phyloP scores from a whole-genome alignment of 2,329 filamentous ascomycete genomes.

The Hypoxylon sp. region DNA sequence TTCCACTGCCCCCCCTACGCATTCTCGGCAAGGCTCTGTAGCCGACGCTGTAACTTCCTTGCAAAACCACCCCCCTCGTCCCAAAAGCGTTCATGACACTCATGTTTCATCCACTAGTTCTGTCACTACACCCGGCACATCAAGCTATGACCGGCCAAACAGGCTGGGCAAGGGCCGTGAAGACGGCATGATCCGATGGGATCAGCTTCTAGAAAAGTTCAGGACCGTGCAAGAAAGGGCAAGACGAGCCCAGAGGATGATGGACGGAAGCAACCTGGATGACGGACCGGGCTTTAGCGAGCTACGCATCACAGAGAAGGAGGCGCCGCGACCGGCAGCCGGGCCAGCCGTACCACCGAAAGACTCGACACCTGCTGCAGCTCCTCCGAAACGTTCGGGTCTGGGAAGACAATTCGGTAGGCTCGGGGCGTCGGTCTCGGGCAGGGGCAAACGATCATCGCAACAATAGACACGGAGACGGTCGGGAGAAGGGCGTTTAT shows the following conservation, averaged over 20 bases:
- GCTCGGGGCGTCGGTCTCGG: conserved; percentile 76
- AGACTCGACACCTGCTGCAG: conserved; percentile 58
- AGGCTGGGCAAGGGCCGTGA: conserved; percentile 81
- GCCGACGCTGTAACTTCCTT: conserved; percentile 50
- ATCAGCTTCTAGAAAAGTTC: conserved; percentile 94
- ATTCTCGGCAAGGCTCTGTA: conserved; percentile 51
- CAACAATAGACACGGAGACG: conserved; percentile 46
- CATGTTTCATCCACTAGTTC: conserved; percentile 56
- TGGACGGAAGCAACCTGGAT: conserved; percentile 63
- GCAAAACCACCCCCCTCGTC: conserved; percentile 44
- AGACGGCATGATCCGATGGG: conserved; percentile 89
- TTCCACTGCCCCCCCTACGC: conserved; percentile 47
- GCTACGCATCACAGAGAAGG: conserved; percentile 58
- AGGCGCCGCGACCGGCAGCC: conserved; percentile 50
- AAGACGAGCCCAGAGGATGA: conserved; percentile 73
- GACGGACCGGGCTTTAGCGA: conserved; percentile 59
- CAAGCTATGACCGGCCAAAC: conserved; percentile 78
- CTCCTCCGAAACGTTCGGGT: conserved; percentile 69
- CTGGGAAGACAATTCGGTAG: conserved; percentile 77
- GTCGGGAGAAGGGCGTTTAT: conserved; percentile 1
- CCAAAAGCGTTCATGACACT: conserved; percentile 53
- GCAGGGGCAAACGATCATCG: conserved; percentile 66
- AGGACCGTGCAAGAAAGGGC: conserved; percentile 89
- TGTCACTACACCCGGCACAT: conserved; percentile 60
- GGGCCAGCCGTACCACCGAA: conserved; percentile 62